Percentiles rank a stretch among this genome's conserved stretches.
Conservation (phyloP, 768 basidiomycete genomes). For the Amylocystis lapponica region DNA sequence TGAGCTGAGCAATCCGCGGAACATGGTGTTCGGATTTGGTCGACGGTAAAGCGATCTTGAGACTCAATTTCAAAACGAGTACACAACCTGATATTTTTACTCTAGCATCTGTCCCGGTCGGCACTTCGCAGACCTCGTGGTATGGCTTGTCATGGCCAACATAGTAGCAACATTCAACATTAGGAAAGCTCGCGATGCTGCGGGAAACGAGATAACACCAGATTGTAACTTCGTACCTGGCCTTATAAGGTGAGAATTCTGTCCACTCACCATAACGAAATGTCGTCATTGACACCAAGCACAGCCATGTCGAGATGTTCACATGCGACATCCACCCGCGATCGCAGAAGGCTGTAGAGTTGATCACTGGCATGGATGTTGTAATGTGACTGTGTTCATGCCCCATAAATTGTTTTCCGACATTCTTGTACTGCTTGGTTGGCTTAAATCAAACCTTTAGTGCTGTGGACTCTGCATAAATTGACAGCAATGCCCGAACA, state of each 20-base stretch:
- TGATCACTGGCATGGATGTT: too few species aligned
- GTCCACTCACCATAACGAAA: neutral
- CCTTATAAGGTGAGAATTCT: conserved; percentile 36
- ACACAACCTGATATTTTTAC: neutral
- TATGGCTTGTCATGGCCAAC: conserved; percentile 40
- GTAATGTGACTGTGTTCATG: too few species aligned
- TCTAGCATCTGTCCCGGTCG: conserved; percentile 45
- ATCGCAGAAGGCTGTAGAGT: neutral
- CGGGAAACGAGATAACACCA: conserved; percentile 34
- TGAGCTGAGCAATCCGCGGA: conserved; percentile 6
- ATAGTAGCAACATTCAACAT: conserved; percentile 43
- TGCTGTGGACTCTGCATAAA: too few species aligned
- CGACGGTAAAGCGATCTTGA: conserved; percentile 7
- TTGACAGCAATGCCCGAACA: too few species aligned
- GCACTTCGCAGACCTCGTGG: conserved; percentile 40
- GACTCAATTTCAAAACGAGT: neutral
- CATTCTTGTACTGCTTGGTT: too few species aligned
- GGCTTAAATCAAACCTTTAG: too few species aligned
- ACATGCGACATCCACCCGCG: neutral
- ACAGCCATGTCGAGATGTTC: neutral
- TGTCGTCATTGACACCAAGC: too few species aligned
- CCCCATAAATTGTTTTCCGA: too few species aligned
- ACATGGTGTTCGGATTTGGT: conserved; percentile 12
- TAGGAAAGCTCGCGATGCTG: conserved; percentile 31
- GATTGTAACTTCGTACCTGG: conserved; percentile 32